These are phyloP conservation scores for Aspergillus sp. DNA, from an alignment of 2,329 filamentous ascomycete genomes.

Conservation along the genomic window DNA sequence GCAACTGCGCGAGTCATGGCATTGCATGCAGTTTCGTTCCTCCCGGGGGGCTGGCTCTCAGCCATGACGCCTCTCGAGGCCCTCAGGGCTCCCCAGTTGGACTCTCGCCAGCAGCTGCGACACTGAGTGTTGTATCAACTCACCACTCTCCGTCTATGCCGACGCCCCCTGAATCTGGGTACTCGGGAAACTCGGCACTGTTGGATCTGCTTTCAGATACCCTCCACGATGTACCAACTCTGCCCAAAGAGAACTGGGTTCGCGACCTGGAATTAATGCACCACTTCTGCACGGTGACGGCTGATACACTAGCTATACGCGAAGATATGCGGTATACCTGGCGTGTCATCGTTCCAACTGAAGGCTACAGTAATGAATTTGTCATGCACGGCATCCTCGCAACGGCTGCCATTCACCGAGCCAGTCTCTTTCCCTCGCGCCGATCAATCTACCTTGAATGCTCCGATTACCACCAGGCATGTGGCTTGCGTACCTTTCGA, in stretches of 20 bases:
- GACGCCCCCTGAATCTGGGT: not conserved
- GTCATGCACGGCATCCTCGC: not conserved
- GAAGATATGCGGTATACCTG: not conserved
- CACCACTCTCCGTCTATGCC: not conserved
- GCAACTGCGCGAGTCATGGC: not conserved
- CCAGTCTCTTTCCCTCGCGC: not conserved
- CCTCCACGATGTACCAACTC: not conserved
- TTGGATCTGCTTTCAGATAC: not conserved
- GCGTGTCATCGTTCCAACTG: not conserved
- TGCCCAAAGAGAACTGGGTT: not conserved
- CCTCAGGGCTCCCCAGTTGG: not conserved
- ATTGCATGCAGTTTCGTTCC: not conserved
- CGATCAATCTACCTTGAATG: not conserved
- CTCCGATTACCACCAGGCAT: not conserved
- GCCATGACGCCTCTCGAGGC: not conserved
- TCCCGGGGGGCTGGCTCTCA: not conserved
- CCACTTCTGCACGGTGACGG: not conserved
- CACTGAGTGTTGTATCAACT: not conserved
- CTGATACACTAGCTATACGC: not conserved
- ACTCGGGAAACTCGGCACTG: not conserved
- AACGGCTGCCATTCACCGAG: not conserved
- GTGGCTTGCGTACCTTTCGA: not conserved
- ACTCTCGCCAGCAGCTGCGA: not conserved
- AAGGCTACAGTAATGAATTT: not conserved
- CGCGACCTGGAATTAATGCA: not conserved